Evolutionary conservation across 1,284 basidiomycete genomes (phyloP).

Genomic region (Microbotryomycetes sp.): DNA sequence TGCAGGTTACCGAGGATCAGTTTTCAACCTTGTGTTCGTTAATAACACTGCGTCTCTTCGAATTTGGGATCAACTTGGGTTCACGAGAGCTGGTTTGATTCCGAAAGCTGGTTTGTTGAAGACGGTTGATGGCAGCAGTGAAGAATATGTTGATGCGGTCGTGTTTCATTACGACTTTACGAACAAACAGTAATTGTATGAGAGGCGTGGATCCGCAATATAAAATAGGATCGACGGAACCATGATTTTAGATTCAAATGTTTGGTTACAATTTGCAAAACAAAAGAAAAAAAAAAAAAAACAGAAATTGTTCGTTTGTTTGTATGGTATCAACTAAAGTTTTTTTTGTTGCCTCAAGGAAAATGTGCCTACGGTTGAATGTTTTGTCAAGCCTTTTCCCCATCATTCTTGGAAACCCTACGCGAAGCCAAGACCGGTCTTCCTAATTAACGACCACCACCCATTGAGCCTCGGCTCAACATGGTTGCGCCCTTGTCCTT

Average conservation of each 20-base stretch:
- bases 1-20: constrained; percentile 69
- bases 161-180: constrained; percentile 76
- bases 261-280: no score
- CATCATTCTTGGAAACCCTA: no score
- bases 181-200: no score
- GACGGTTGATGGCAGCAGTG: constrained; percentile 54
- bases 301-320: no score
- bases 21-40: constrained; percentile 89
- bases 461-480: neutral
- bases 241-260: no score
- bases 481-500: neutral
- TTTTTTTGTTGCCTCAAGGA: no score
- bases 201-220: no score
- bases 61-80: constrained; percentile 81
- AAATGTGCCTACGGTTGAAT: no score
- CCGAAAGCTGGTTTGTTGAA: constrained; percentile 75
- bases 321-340: no score
- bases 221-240: no score
- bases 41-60: constrained; percentile 66
- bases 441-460: neutral
- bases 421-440: neutral
- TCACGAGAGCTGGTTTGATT: constrained; percentile 72
- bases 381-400: no score
- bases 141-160: constrained; percentile 71
- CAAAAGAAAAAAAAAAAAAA: no score